Conservation (phyloP, 805 yeast species). For the Candida xyloterini region DNA sequence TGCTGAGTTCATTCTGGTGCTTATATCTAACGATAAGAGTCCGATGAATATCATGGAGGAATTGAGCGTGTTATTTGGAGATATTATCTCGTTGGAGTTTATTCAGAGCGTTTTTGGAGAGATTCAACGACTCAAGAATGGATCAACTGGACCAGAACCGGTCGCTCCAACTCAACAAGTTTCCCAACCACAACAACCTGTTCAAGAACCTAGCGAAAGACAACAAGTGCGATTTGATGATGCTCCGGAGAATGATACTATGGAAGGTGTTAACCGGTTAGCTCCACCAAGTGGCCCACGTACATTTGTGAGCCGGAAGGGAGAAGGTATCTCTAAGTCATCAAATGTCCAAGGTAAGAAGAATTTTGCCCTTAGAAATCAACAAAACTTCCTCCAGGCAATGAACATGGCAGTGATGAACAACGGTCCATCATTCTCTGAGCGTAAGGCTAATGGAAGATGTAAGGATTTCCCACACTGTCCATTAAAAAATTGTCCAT, state of each 20-base stretch:
- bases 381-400: conserved; percentile 41
- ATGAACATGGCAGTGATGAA: conserved; percentile 35
- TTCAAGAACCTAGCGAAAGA: conserved; percentile 23
- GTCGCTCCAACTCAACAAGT: too few species aligned
- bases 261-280: conserved; percentile 19
- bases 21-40: conserved; percentile 65
- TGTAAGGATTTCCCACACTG: conserved; percentile 74
- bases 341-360: conserved; percentile 13
- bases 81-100: conserved; percentile 55
- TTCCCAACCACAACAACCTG: conserved; percentile 14
- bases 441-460: conserved; percentile 55
- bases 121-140: conserved; percentile 38
- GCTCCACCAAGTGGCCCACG: conserved; percentile 24
- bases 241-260: conserved; percentile 13
- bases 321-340: conserved; percentile 20
- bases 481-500: conserved; percentile 59
- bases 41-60: conserved; percentile 60
- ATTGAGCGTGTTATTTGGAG: conserved; percentile 58
- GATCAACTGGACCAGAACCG: conserved; percentile 6
- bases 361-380: conserved; percentile 37
- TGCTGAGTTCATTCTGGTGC: conserved; percentile 70
- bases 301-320: conserved; percentile 18
- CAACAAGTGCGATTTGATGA: conserved; percentile 33
- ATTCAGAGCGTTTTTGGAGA: conserved; percentile 58
- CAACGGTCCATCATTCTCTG: conserved; percentile 34